Base-by-base conservation (phyloP, 2,329 filamentous ascomycete species). In the Cladorrhinum sp. region DNA sequence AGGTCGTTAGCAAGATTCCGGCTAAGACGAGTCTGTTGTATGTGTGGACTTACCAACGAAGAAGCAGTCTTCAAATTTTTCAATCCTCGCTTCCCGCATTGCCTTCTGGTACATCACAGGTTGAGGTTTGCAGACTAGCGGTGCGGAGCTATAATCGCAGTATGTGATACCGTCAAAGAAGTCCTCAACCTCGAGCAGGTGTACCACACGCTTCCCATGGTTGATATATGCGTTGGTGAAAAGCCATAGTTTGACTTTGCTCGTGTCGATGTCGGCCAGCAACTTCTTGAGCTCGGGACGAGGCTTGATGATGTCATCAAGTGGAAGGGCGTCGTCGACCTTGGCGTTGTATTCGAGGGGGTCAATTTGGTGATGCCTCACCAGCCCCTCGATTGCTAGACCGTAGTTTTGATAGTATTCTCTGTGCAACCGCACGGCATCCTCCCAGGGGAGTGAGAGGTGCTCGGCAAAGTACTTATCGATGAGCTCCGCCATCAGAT, bases 391-490 rank as follows among this genome's bases (percentile, higher is more conserved):
- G 65, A 99, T 96, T 28, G 95, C 95, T n/a, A 99, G 85, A 28
- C 96, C 95, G 73, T 99, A 99, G 74, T 91, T 92, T 70, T 87
- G 89, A 79, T 98, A 99, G 79, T 99, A 99, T 69, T 93, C 90
- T 74, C 86, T 82, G 75, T 98, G 95, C 24, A 99, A 85, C 69
- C 88, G 84, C 62, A 86, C 86, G n/a, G 95, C 95, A 62, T 98
- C 94, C 58, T 91, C 82, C 67, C 82, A 80, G 1, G 85, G 82
- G 2, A 98, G 79, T 21, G 86, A 84, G 3, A 98, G 84, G 73
- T 97, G 92, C 57, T 80, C 80, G 55, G 79, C 73, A 67, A 86
- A 86, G 72, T 85, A 85, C 62, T 79, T 71, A 69, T 85, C 81
- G 71, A 98, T 99, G 64, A 97, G 81, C 57, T 86, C 82, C 33